These are phyloP conservation scores for Colletotrichum scovillei DNA, from an alignment of 2,329 filamentous ascomycete genomes.

Conservation along the genomic window DNA sequence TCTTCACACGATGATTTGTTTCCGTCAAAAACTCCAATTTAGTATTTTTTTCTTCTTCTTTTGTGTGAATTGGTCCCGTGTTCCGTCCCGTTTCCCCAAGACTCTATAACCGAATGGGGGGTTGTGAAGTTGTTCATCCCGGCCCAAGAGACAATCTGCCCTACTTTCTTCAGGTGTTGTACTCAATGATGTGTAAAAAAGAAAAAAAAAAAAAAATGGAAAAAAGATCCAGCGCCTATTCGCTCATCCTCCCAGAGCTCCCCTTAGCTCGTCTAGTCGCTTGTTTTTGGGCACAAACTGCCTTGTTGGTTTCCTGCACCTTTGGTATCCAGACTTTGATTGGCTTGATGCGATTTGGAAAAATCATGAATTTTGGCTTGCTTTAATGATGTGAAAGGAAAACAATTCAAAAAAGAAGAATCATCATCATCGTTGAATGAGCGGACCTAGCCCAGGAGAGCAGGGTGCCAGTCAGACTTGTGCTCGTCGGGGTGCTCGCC, in stretches of 20 bases:
- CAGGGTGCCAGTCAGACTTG: constrained; percentile 50
- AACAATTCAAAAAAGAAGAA: background rate
- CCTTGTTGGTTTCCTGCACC: constrained; percentile 20
- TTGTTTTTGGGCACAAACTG: constrained; percentile 5
- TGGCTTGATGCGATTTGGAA: background rate
- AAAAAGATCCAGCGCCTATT: background rate
- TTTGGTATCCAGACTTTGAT: background rate
- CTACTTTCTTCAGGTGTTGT: background rate
- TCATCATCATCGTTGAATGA: background rate
- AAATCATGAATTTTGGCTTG: background rate
- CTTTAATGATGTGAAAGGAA: background rate
- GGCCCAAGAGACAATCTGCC: background rate
- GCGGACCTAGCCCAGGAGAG: constrained; percentile 11
- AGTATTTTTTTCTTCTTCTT: background rate
- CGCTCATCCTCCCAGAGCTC: background rate
- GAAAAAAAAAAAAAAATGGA: background rate
- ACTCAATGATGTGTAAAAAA: background rate
- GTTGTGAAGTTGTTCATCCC: too few species aligned
- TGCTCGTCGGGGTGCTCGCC: constrained; percentile 69
- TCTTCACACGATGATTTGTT: background rate
- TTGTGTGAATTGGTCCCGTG: background rate
- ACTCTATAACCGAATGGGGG: constrained; percentile 2
- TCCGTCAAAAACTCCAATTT: background rate
- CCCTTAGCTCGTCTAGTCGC: constrained; percentile 6
- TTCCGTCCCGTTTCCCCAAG: background rate